A percentile compares a stretch with the other conserved stretches of the same genome.
phyloP scores from a whole-genome alignment of 257 asterid species.

The Rhazya stricta region DNA sequence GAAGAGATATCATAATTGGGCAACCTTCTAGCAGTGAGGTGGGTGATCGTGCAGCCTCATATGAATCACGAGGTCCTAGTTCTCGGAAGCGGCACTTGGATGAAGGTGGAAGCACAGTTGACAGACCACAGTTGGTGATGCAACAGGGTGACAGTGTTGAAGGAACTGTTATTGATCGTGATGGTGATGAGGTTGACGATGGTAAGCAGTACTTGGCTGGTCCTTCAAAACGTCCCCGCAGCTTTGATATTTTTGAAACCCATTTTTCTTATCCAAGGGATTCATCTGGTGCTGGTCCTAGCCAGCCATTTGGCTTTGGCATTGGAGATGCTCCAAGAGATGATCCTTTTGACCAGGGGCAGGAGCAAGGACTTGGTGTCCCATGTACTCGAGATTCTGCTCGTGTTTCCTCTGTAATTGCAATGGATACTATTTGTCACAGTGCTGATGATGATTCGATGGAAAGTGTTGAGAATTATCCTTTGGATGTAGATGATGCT shows the following conservation, averaged over 20 bases:
- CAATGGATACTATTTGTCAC: constrained; percentile 85
- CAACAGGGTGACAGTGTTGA: constrained; percentile 93
- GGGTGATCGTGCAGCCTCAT: constrained; percentile 95
- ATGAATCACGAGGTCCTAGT: constrained; percentile 94
- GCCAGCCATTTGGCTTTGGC: constrained; percentile 66
- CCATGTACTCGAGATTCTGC: constrained; percentile 71
- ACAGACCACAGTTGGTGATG: constrained; percentile 57
- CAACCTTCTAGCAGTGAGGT: constrained; percentile 95
- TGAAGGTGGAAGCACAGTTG: constrained; percentile 99
- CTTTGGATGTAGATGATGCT: constrained; percentile 71
- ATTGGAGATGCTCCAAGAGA: constrained; percentile 54
- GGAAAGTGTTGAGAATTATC: constrained; percentile 96
- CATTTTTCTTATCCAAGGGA: constrained; percentile 45
- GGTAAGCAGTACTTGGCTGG: constrained; percentile 76
- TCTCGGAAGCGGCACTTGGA: constrained; percentile 85
- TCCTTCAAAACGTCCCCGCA: constrained; percentile 85
- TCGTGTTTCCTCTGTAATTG: constrained; percentile 85
- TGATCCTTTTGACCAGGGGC: constrained; percentile 51
- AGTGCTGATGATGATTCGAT: constrained; percentile 72
- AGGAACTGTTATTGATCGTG: constrained; percentile 97
- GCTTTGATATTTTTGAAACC: constrained; percentile 39
- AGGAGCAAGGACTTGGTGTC: constrained; percentile 47
- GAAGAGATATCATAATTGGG: constrained; percentile 55
- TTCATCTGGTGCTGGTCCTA: constrained; percentile 88
- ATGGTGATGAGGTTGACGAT: constrained; percentile 92